Percentiles rank a stretch among this genome's conserved stretches.
These are phyloP conservation scores for Hanseniaspora valbyensis DNA, from an alignment of 805 yeast genomes.

Conservation along the genomic window DNA sequence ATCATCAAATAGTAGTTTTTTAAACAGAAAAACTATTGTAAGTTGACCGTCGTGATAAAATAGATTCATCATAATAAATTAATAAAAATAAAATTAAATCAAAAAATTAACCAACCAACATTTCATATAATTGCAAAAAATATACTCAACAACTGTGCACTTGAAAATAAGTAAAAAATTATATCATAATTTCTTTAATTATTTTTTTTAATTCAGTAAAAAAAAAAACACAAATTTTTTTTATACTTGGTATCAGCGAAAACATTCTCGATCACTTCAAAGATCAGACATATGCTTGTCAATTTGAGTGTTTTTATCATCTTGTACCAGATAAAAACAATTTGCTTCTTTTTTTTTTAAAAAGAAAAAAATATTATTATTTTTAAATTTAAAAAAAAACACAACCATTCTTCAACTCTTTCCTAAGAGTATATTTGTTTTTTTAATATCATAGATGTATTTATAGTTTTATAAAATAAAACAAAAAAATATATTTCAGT, in stretches of 20 bases:
- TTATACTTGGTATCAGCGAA: slow-evolving; percentile 17
- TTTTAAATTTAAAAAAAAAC: slow-evolving; percentile 14
- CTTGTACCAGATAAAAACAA: slow-evolving; percentile 59
- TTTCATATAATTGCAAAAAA: no score
- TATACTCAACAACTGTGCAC: no score
- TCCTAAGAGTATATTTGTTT: slow-evolving; percentile 5
- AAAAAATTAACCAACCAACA: slow-evolving; percentile 6
- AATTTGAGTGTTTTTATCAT: slow-evolving; percentile 40
- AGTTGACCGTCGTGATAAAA: slow-evolving; percentile 65
- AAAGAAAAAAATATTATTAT: no score
- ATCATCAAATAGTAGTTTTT: slow-evolving; percentile 49
- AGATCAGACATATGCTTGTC: slow-evolving; percentile 99
- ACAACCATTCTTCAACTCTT: slow-evolving; percentile 18
- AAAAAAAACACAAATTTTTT: slow-evolving; percentile 21
- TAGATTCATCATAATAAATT: slow-evolving; percentile 41
- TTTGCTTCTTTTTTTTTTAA: background rate
- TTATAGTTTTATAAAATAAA: no score
- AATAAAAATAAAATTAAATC: slow-evolving; percentile 1
- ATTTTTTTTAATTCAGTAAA: no score
- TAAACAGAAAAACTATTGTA: slow-evolving; percentile 38
- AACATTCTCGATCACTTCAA: slow-evolving; percentile 22
- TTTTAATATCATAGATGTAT: no score
- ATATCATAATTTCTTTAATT: background rate
- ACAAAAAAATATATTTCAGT: slow-evolving; percentile 55
- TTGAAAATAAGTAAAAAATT: slow-evolving; percentile 3